Evolutionary conservation across 2,329 filamentous ascomycete genomes (phyloP).

Genomic region (Botryosphaeria dothidea): DNA sequence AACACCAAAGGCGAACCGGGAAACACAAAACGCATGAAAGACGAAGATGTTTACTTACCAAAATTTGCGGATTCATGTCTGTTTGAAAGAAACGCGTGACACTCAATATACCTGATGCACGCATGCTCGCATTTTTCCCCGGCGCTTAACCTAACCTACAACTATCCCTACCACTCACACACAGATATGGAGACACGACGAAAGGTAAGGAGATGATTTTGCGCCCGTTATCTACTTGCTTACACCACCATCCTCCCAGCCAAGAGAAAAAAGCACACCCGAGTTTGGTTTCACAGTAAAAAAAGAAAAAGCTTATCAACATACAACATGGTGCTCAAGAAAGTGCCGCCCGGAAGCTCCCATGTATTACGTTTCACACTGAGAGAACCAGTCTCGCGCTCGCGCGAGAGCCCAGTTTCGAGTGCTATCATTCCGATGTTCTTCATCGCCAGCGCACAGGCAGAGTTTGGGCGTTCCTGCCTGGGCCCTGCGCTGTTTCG

Average conservation of each 20-base stretch:
- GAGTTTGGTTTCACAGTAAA: not conserved
- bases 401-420: not conserved
- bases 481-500: not conserved
- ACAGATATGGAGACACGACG: not conserved
- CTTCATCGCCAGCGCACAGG: not conserved
- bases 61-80: too few species aligned
- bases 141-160: too few species aligned
- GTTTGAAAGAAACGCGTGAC: too few species aligned
- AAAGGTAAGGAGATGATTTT: conserved; percentile 13
- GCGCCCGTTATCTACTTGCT: conserved; percentile 19
- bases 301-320: conserved; percentile 15
- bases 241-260: not conserved
- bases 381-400: not conserved
- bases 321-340: conserved; percentile 17
- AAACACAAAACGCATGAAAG: too few species aligned
- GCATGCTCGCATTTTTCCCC: too few species aligned
- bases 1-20: too few species aligned
- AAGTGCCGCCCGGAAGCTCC: conserved; percentile 16
- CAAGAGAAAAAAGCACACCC: conserved; percentile 2
- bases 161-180: not conserved
- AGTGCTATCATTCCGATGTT: conserved; percentile 1
- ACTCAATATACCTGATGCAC: too few species aligned
- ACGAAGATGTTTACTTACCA: too few species aligned
- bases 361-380: conserved; percentile 14
- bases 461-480: not conserved